A percentile compares a stretch with the other conserved stretches of the same genome.
Conservation (phyloP, 2,329 filamentous ascomycete species). For the Zymoseptoria tritici region DNA sequence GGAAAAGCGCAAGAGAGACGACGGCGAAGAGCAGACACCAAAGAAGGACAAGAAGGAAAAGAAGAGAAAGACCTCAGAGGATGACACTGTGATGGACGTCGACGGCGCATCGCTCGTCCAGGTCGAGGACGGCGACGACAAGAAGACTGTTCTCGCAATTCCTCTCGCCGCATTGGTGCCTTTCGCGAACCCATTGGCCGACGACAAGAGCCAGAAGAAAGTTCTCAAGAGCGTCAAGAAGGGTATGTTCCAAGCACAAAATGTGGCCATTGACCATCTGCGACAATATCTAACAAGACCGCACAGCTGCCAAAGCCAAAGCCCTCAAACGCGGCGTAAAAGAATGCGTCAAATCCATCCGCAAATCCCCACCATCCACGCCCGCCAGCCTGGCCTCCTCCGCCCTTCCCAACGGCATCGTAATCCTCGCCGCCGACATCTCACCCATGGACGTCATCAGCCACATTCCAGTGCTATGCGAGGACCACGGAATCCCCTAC, state of each 20-base stretch:
- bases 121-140: conserved; percentile 35
- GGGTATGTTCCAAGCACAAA: conserved; percentile 34
- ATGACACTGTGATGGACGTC: conserved; percentile 21
- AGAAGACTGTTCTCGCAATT: conserved; percentile 36
- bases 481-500: conserved; percentile 96
- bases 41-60: conserved; percentile 50
- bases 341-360: conserved; percentile 96
- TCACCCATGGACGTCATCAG: conserved; percentile 98
- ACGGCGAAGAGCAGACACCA: background rate
- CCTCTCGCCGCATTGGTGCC: conserved; percentile 59
- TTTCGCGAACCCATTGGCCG: conserved; percentile 72
- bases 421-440: conserved; percentile 94
- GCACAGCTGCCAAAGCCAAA: conserved; percentile 82
- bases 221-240: conserved; percentile 60
- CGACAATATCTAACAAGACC: conserved; percentile 2
- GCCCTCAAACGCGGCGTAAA: conserved; percentile 96
- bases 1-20: conserved; percentile 28
- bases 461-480: conserved; percentile 94
- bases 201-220: conserved; percentile 66
- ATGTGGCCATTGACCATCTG: too few relatives aligned
- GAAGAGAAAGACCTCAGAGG: conserved; percentile 51
- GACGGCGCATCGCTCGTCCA: conserved; percentile 29
- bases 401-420: conserved; percentile 56
- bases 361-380: conserved; percentile 73
- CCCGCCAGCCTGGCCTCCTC: conserved; percentile 49